These are phyloP conservation scores for Cucumis cinereus DNA, from an alignment of 306 rosid species.

Conservation along the genomic window DNA sequence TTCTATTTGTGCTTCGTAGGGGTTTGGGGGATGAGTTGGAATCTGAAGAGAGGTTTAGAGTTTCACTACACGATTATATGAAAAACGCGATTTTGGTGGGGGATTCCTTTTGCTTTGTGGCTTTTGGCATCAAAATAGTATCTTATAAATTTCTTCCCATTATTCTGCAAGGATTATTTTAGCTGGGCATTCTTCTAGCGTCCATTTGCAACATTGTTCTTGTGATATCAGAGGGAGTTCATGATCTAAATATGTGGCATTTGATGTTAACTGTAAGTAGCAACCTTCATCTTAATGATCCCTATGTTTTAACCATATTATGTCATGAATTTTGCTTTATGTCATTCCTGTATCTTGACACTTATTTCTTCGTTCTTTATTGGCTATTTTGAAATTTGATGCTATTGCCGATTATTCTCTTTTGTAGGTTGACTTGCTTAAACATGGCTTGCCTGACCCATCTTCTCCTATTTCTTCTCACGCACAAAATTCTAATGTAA, in stretches of 20 bases:
- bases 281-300: not conserved
- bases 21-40: not conserved
- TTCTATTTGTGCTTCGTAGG: not conserved
- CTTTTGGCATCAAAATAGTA: not conserved
- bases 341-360: not conserved
- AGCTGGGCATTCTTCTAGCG: conserved; percentile 70
- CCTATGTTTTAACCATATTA: not conserved
- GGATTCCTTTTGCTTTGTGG: not conserved
- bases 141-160: conserved; percentile 29
- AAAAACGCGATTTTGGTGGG: not conserved
- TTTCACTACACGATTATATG: not conserved
- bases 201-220: conserved; percentile 64
- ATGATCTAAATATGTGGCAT: conserved; percentile 63
- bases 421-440: conserved; percentile 72
- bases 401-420: not conserved
- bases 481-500: conserved; percentile 43
- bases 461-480: conserved; percentile 35
- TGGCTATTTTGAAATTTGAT: not conserved
- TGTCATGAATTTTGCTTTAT: not conserved
- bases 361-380: not conserved
- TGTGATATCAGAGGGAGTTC: conserved; percentile 82
- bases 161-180: conserved; percentile 58
- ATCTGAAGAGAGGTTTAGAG: not conserved
- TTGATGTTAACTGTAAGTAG: conserved; percentile 59
- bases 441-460: conserved; percentile 78